Evolutionary conservation across 257 asterid genomes (phyloP), one percentile per base, ranked within the genome.

Genomic region (Phtheirospermum japonicum): DNA sequence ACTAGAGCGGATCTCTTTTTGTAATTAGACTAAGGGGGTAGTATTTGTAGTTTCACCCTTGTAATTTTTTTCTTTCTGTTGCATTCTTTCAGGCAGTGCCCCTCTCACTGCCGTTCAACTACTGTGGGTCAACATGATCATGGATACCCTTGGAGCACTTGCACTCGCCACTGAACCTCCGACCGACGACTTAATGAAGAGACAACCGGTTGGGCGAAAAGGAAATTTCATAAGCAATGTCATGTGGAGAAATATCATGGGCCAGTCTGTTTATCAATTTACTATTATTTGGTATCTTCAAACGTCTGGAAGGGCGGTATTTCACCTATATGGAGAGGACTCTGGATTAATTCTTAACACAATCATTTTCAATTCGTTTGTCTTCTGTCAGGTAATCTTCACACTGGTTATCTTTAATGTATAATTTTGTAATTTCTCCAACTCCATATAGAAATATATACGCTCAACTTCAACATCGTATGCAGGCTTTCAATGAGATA

Each of bases 141-240:
- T 92, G 98, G 98, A 92, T 60, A 92, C 99, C 34, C 81, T 92
- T 17, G 99, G 99, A 69, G 99, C 99, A 34, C 97, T 92, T 73
- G 99, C 98, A 33, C 82, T 92, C 6, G 98, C 99, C 59, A 92
- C 97, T 9, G 99, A 92, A 65, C 99, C 99, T 71, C 99, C 97
- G 14, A 86, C 79, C 33, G 70, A 76, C 23, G 96, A 85, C 65
- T 76, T 92, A 62, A 92, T 92, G 97, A 77, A 70, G 81, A 80
- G 87, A 54, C 2, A 71, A 7, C 99, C 99, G 0, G 97, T 92
- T 40, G 97, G 99, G 59, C 76, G 98, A 74, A 90, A 79, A 69
- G 96, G 98, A 30, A 90, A 82, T 71, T 90, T 90, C 81, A 90
- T 90, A 73, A 90, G 83, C 81, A 90, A 84, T 56, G 94, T 69